These are phyloP conservation scores for Dothideomycetes sp. DNA, from an alignment of 2,329 filamentous ascomycete genomes.

Conservation along the genomic window DNA sequence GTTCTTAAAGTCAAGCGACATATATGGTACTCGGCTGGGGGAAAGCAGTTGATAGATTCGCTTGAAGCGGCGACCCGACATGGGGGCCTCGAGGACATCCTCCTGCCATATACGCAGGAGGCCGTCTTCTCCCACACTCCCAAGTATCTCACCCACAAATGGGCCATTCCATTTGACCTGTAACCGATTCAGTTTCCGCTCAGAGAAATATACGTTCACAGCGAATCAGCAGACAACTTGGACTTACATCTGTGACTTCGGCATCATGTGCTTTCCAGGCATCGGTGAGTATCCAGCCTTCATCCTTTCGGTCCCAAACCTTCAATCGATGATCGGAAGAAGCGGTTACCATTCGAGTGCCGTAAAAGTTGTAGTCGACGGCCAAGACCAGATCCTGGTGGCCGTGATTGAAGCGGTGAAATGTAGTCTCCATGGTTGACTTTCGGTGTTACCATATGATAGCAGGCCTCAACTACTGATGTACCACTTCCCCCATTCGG, in stretches of 20 bases:
- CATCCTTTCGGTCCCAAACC: constrained; percentile 72
- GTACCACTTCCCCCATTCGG: too few relatives aligned
- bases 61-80: constrained; percentile 70
- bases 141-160: constrained; percentile 78
- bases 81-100: constrained; percentile 66
- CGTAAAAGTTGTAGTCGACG: constrained; percentile 84
- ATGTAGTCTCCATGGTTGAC: constrained; percentile 11
- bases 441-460: neutral
- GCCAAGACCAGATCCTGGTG: constrained; percentile 74
- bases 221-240: neutral
- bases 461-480: too few relatives aligned
- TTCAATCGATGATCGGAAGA: constrained; percentile 88
- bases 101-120: constrained; percentile 89
- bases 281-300: constrained; percentile 74
- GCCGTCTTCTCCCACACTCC: constrained; percentile 80
- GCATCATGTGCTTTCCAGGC: constrained; percentile 84
- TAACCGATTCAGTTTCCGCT: neutral
- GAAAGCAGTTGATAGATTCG: constrained; percentile 50
- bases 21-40: constrained; percentile 59
- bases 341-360: constrained; percentile 80
- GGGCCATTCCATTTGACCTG: constrained; percentile 90
- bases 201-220: neutral
- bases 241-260: constrained; percentile 70
- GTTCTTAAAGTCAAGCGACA: constrained; percentile 78
- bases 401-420: constrained; percentile 56